phyloP scores from a whole-genome alignment of 768 basidiomycete genomes.

The Cystobasidium onofrii region DNA sequence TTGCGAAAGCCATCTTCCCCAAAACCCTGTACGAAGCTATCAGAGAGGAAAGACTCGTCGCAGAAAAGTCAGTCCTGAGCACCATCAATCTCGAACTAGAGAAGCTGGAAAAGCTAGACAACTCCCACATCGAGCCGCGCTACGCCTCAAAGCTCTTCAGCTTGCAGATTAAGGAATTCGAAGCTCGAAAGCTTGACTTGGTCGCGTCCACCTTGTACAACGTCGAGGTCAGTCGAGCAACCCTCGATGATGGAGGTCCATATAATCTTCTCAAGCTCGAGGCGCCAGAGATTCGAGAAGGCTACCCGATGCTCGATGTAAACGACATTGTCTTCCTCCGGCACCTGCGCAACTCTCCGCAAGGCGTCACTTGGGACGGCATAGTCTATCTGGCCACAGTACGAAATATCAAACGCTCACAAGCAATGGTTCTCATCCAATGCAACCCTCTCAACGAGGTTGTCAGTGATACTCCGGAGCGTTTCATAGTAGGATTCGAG shows the following conservation, averaged over 20 bases:
- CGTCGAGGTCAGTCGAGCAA: neutral
- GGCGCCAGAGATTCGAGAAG: conserved; percentile 46
- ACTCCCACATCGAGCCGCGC: neutral
- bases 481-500: conserved; percentile 12
- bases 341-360: conserved; percentile 37
- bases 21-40: neutral
- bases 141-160: neutral
- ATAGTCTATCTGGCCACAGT: conserved; percentile 43
- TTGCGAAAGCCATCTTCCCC: neutral
- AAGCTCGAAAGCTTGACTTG: conserved; percentile 3
- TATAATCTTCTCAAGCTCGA: conserved; percentile 34
- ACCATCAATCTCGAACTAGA: neutral
- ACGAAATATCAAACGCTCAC: neutral
- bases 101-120: neutral
- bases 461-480: neutral
- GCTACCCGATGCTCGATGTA: conserved; percentile 43
- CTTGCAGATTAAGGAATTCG: conserved; percentile 8
- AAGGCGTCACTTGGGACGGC: conserved; percentile 32
- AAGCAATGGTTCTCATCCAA: neutral
- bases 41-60: neutral
- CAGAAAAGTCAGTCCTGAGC: neutral
- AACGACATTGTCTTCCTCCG: conserved; percentile 44
- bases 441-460: neutral
- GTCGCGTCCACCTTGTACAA: neutral
- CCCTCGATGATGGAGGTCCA: neutral